Evolutionary conservation across 2,329 filamentous ascomycete genomes (phyloP).

Genomic region (Nemania diffusa): DNA sequence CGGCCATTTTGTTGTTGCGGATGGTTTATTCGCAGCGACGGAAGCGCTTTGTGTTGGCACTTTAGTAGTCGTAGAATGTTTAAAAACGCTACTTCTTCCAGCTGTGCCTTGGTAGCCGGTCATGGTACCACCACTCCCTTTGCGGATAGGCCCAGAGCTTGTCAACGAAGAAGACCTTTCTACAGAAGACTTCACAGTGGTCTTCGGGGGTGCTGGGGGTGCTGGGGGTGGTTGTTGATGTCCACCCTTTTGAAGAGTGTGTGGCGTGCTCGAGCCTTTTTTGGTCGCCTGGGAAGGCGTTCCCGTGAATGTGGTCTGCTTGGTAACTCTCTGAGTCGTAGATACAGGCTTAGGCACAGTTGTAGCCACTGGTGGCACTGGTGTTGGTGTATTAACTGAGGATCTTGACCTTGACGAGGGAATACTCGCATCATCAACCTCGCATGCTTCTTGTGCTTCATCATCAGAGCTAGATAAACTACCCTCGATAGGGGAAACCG

Average conservation of each 20-base stretch:
- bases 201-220: conserved; percentile 20
- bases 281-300: conserved; percentile 15
- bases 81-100: conserved; percentile 42
- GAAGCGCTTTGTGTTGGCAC: neutral
- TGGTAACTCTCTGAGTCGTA: conserved; percentile 19
- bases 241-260: conserved; percentile 24
- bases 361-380: neutral
- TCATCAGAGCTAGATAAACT: conserved; percentile 40
- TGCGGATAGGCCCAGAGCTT: conserved; percentile 21
- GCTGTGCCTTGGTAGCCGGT: conserved; percentile 53
- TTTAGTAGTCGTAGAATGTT: conserved; percentile 13
- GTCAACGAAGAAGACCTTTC: conserved; percentile 19
- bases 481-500: conserved; percentile 28
- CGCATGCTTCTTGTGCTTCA: conserved; percentile 42
- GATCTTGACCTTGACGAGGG: conserved; percentile 22
- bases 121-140: conserved; percentile 35
- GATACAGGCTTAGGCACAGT: neutral
- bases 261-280: conserved; percentile 17
- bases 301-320: conserved; percentile 40
- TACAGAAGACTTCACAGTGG: conserved; percentile 24
- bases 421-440: conserved; percentile 23
- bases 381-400: conserved; percentile 2
- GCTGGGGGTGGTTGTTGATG: conserved; percentile 13
- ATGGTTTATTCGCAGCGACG: conserved; percentile 26
- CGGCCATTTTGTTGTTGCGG: conserved; percentile 7